Evolutionary conservation across 2,329 filamentous ascomycete species (phyloP), one percentile per base, ranked within the genome.

Genomic region (Aspergillus sp.): DNA sequence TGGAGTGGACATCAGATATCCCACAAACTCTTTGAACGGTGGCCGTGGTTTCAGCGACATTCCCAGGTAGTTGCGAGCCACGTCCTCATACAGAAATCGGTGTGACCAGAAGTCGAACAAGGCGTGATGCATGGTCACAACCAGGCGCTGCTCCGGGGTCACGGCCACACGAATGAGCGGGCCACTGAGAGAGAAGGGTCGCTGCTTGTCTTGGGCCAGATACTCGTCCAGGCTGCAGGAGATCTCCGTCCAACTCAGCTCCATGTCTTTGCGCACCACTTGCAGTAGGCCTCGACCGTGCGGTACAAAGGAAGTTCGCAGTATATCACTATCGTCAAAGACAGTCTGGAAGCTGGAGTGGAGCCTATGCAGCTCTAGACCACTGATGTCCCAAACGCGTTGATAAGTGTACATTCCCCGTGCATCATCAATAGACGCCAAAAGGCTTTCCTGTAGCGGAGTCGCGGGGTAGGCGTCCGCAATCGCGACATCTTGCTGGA

Each of bases 51-150:
- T 19, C 13, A 29, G 36, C 9, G 4, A 42, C 4, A 11, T 31
- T 20, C 43, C 42, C 14, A 20, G 46, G 29, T 42, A 54, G 31
- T 46, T 23, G 17, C 34, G 42, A 13, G 47, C 49, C n/a, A 50
- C 47, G 11, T 54, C 52, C 20, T 52, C 44, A 21, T 47, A 52
- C n/a, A 52, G 17, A 17, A 52, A 52, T 4, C 49, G 20, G 20
- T 52, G 49, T 3, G 49, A 52, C 49, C 49, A 52, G 45, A 52
- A 52, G 25, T 52, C 49, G 20, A 52, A 52, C 17, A 52, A 44
- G 4, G 44, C 45, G 29, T 52, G 49, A 29, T 52, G 49, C 7
- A 42, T 34, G 10, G 49, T 47, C 11, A 47, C 49, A 3, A 52
- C 49, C 16, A 52, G 23, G n/a, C 42, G 40, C 11, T 14, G n/a